Conservation (phyloP, 495 filamentous ascomycete species). For the Parathielavia hyrcaniae region DNA sequence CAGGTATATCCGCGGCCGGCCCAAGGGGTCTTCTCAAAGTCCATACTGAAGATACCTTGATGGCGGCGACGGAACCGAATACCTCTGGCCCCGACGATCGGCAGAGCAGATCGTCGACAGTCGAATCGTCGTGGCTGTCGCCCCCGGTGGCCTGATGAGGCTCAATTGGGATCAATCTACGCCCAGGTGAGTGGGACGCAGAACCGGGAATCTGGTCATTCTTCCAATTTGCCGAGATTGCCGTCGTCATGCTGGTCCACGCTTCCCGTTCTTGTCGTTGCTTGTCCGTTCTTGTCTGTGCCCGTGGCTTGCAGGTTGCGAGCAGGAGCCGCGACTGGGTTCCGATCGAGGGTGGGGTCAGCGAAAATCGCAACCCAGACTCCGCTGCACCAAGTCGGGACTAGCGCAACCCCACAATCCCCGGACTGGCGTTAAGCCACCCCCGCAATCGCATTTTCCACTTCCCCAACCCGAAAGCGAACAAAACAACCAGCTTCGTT, state of each 20-base stretch:
- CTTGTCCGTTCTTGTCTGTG: neutral
- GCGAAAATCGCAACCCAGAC: neutral
- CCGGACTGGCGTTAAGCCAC: neutral
- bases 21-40: no score
- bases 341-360: no score
- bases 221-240: conserved; percentile 24
- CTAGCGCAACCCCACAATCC: neutral
- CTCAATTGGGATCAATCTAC: neutral
- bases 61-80: no score
- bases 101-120: no score
- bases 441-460: neutral
- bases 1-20: no score
- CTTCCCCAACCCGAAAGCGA: neutral
- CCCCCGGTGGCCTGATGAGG: neutral
- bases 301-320: neutral
- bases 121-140: neutral
- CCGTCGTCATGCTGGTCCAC: conserved; percentile 1
- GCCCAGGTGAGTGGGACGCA: conserved; percentile 7
- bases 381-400: neutral
- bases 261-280: neutral
- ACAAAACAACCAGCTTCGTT: no score
- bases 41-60: no score
- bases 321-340: neutral
- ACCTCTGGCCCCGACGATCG: no score
- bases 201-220: conserved; percentile 21